Evolutionary conservation across 805 yeast genomes (phyloP).

Genomic region (Ogataea allantospora): DNA sequence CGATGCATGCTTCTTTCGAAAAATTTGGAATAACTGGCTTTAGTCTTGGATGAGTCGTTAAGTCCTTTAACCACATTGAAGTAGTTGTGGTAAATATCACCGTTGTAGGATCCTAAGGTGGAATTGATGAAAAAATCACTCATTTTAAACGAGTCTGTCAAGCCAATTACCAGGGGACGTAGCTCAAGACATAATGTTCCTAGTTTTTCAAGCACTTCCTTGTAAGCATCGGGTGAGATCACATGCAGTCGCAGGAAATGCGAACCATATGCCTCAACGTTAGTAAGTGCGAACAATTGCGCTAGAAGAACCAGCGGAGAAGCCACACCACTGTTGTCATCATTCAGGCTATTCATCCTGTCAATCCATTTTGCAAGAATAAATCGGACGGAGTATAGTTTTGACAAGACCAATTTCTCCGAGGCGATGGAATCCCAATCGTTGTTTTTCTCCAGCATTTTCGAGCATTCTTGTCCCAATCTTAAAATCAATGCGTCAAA

Average conservation of each 20-base stretch:
- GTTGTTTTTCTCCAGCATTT: slow-evolving; percentile 34
- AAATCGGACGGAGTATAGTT: slow-evolving; percentile 50
- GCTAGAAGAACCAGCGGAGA: slow-evolving; percentile 54
- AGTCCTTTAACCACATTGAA: slow-evolving; percentile 49
- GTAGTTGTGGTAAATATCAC: slow-evolving; percentile 81
- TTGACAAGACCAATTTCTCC: slow-evolving; percentile 47
- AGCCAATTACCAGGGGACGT: slow-evolving; percentile 69
- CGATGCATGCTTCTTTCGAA: slow-evolving; percentile 40
- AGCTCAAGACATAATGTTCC: slow-evolving; percentile 47
- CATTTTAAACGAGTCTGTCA: slow-evolving; percentile 81
- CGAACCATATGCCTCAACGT: slow-evolving; percentile 69
- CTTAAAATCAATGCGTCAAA: slow-evolving; percentile 42
- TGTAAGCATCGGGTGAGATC: slow-evolving; percentile 48
- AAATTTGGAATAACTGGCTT: slow-evolving; percentile 57
- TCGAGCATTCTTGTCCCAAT: slow-evolving; percentile 34
- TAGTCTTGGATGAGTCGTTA: slow-evolving; percentile 50
- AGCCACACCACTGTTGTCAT: slow-evolving; percentile 41
- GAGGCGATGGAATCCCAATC: slow-evolving; percentile 47
- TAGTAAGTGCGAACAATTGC: slow-evolving; percentile 60
- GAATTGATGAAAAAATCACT: slow-evolving; percentile 81
- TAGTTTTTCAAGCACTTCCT: slow-evolving; percentile 39
- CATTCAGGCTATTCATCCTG: slow-evolving; percentile 25
- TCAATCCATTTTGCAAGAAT: slow-evolving; percentile 41
- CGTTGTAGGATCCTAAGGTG: slow-evolving; percentile 76
- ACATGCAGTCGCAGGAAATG: slow-evolving; percentile 65